These are phyloP conservation scores for Metarhizium anisopliae DNA, from an alignment of 2,329 filamentous ascomycete species.

Conservation along the genomic window DNA sequence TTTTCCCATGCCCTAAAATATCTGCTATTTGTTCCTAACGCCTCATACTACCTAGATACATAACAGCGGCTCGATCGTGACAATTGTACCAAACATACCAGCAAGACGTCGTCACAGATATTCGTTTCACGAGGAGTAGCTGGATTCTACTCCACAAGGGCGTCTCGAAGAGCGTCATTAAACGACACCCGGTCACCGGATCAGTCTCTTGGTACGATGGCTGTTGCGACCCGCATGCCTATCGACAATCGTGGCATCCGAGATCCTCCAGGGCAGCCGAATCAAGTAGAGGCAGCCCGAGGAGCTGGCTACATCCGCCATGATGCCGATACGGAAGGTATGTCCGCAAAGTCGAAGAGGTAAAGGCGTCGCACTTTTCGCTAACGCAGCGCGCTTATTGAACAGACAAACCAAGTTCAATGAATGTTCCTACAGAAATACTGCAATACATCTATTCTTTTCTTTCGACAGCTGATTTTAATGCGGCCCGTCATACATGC, in stretches of 20 bases:
- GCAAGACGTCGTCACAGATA: slow-evolving; percentile 19
- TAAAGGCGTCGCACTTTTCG: neutral
- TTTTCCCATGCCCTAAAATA: neutral
- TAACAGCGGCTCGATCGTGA: neutral
- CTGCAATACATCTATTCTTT: slow-evolving; percentile 25
- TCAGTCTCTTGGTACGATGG: slow-evolving; percentile 8
- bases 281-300: slow-evolving; percentile 8
- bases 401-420: slow-evolving; percentile 12
- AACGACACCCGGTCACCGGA: slow-evolving; percentile 1
- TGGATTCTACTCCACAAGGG: slow-evolving; percentile 9
- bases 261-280: slow-evolving; percentile 7
- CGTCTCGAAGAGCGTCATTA: slow-evolving; percentile 6
- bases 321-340: neutral
- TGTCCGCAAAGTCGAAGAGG: neutral
- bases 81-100: neutral
- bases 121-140: slow-evolving; percentile 18
- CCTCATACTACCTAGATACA: neutral
- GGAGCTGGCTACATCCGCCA: neutral
- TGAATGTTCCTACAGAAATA: slow-evolving; percentile 26
- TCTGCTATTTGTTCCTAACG: neutral
- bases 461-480: slow-evolving; percentile 36
- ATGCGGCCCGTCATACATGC: slow-evolving; percentile 51
- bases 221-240: slow-evolving; percentile 9
- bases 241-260: slow-evolving; percentile 8
- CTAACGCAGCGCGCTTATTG: neutral